Evolutionary conservation across 306 rosid genomes (phyloP).

Genomic region (Fragaria ananassa): DNA sequence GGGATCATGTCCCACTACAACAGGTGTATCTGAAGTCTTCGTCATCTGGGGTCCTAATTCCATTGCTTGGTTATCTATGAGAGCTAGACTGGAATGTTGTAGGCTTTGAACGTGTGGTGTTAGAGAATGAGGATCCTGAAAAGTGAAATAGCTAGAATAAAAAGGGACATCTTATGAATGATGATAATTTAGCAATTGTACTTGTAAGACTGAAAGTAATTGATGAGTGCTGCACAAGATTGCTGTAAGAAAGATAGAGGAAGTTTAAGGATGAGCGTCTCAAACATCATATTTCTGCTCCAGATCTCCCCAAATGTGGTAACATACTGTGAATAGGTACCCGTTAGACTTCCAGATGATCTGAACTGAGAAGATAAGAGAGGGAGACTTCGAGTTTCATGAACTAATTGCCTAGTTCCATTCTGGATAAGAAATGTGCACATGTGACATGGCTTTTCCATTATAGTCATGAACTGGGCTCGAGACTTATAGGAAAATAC

Average conservation of each 20-base stretch:
- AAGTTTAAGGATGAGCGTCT: neutral
- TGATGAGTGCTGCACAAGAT: neutral
- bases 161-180: neutral
- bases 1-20: no score
- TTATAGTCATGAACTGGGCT: no score
- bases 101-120: no score
- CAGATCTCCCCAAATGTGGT: slow-evolving; percentile 24
- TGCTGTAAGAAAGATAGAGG: neutral
- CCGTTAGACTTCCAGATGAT: no score
- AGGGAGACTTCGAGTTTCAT: no score
- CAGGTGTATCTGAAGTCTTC: neutral
- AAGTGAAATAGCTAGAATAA: neutral
- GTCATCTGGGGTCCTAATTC: slow-evolving; percentile 10
- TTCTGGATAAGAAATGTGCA: no score
- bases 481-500: no score
- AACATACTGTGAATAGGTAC: neutral
- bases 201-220: neutral
- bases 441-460: no score
- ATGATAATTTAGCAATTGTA: neutral
- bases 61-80: neutral
- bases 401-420: no score
- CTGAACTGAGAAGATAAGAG: no score
- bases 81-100: neutral
- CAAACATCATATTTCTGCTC: slow-evolving; percentile 27
- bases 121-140: neutral